These are phyloP conservation scores for Cicer pinnatifidum DNA, from an alignment of 306 rosid genomes.

Conservation along the genomic window DNA sequence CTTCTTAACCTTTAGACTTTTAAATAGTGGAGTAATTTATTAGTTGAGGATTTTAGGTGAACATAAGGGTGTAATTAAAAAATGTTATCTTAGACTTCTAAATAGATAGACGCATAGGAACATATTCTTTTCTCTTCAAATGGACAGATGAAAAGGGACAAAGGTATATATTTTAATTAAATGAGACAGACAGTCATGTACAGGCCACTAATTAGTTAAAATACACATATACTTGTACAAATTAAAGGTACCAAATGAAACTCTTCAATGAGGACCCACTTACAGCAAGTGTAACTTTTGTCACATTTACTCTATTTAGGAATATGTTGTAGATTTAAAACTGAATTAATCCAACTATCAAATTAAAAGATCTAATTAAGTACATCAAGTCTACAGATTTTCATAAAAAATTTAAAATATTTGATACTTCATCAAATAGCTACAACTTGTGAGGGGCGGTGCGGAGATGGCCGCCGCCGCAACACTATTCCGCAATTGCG, in stretches of 20 bases:
- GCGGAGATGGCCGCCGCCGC: no score
- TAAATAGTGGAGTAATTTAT: background rate
- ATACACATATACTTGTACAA: background rate
- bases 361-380: background rate
- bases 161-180: background rate
- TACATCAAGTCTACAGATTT: background rate
- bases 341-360: background rate
- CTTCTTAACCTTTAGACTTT: background rate
- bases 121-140: background rate
- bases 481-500: no score
- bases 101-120: background rate
- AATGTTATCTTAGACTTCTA: background rate
- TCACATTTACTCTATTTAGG: no score
- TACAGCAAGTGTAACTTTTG: background rate
- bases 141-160: background rate
- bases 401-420: background rate
- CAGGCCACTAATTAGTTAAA: background rate
- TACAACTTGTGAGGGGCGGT: no score
- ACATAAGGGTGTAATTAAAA: background rate
- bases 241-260: slow-evolving; percentile 1
- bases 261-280: background rate
- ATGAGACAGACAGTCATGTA: slow-evolving; percentile 1
- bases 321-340: background rate
- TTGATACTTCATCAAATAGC: background rate
- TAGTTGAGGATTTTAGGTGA: background rate